These are phyloP conservation scores for Ceratobasidium sp. DNA, from an alignment of 1,284 basidiomycete genomes.

Conservation along the genomic window DNA sequence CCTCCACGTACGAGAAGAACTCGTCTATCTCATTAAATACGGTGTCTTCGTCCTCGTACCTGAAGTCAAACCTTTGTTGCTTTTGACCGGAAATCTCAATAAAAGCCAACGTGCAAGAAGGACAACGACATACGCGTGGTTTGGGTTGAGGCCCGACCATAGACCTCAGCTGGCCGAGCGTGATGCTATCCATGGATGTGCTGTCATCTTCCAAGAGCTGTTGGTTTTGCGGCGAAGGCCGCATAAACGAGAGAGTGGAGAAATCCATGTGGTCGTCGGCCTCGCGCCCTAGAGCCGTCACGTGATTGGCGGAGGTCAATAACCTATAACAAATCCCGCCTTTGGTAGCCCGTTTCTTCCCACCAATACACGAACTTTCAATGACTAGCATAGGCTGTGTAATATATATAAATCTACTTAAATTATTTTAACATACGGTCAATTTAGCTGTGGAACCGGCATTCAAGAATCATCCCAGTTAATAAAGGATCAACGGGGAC, in stretches of 20 bases:
- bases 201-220: conserved; percentile 18
- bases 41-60: conserved; percentile 94
- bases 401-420: too few relatives aligned
- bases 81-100: conserved; percentile 52
- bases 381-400: too few relatives aligned
- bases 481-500: too few relatives aligned
- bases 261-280: conserved; percentile 34
- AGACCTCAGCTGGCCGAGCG: conserved; percentile 81
- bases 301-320: conserved; percentile 9
- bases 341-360: too few relatives aligned
- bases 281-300: background rate
- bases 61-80: conserved; percentile 89
- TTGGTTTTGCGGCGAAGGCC: conserved; percentile 28
- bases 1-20: conserved; percentile 98
- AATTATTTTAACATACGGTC: too few relatives aligned
- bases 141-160: conserved; percentile 76
- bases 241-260: conserved; percentile 33
- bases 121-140: conserved; percentile 44
- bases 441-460: too few relatives aligned
- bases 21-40: conserved; percentile 95
- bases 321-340: conserved; percentile 29
- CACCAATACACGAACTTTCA: too few relatives aligned
- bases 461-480: too few relatives aligned
- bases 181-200: conserved; percentile 71
- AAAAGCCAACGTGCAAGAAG: conserved; percentile 10